These are phyloP conservation scores for Sungouiozyma intestinalis DNA, from an alignment of 805 yeast genomes.

Conservation along the genomic window DNA sequence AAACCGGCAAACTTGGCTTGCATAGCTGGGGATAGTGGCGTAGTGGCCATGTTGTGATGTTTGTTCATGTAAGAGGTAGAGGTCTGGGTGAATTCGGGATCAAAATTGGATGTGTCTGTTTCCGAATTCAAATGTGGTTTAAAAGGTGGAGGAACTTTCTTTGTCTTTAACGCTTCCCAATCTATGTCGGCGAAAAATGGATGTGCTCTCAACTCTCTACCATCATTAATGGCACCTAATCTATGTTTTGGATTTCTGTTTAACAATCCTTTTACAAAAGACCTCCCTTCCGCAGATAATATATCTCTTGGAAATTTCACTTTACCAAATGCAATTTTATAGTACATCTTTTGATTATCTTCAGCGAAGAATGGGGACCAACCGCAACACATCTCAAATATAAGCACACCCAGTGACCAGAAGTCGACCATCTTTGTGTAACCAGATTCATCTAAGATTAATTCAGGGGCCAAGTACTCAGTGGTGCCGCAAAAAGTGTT, in stretches of 20 bases:
- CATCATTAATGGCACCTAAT: conserved; percentile 84
- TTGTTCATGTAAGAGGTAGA: conserved; percentile 72
- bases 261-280: conserved; percentile 88
- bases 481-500: conserved; percentile 98
- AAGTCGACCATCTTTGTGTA: conserved; percentile 98
- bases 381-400: conserved; percentile 99
- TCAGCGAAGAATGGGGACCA: conserved; percentile 99
- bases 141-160: conserved; percentile 91
- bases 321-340: conserved; percentile 96
- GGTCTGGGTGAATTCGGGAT: conserved; percentile 92
- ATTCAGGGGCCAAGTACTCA: conserved; percentile 96
- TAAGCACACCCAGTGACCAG: conserved; percentile 94
- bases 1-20: conserved; percentile 96
- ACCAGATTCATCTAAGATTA: conserved; percentile 87
- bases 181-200: conserved; percentile 86
- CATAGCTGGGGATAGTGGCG: conserved; percentile 83
- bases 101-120: conserved; percentile 92
- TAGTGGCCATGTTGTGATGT: conserved; percentile 38
- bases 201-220: conserved; percentile 84
- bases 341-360: conserved; percentile 97
- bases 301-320: conserved; percentile 96
- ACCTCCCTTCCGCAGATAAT: conserved; percentile 82
- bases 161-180: conserved; percentile 70
- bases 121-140: conserved; percentile 88
- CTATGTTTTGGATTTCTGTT: conserved; percentile 95